A percentile compares a stretch with the other conserved stretches of the same genome.
phyloP scores from a whole-genome alignment of 805 yeast genomes.

The Wickerhamiella slavikovae region DNA sequence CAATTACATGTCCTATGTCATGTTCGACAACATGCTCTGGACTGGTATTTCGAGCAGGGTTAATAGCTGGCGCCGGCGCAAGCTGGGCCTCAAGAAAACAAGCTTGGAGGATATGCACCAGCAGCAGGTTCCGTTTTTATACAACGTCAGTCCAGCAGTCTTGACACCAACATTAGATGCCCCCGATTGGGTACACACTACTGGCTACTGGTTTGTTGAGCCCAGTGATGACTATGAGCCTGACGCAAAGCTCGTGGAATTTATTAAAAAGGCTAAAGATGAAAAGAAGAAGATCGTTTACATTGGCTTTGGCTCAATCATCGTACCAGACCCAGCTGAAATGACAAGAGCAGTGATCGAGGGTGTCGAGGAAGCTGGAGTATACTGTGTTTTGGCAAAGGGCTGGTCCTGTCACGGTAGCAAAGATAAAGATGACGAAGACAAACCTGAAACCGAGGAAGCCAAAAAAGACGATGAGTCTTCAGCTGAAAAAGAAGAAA shows the following conservation, averaged over 20 bases:
- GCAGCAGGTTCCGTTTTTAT: slow-evolving; percentile 65
- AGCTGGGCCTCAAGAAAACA: slow-evolving; percentile 45
- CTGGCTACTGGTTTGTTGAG: slow-evolving; percentile 90
- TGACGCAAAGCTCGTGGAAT: slow-evolving; percentile 32
- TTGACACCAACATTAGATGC: slow-evolving; percentile 87
- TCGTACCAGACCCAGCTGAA: slow-evolving; percentile 61
- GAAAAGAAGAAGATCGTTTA: slow-evolving; percentile 59
- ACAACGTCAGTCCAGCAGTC: slow-evolving; percentile 71
- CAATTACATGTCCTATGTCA: slow-evolving; percentile 77
- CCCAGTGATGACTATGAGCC: slow-evolving; percentile 34
- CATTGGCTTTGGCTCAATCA: slow-evolving; percentile 91
- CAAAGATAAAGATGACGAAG: too few relatives aligned
- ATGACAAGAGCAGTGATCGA: slow-evolving; percentile 60
- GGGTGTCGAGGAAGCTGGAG: slow-evolving; percentile 64
- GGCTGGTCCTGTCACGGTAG: slow-evolving; percentile 85
- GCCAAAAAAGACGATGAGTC: too few relatives aligned
- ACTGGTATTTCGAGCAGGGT: slow-evolving; percentile 74
- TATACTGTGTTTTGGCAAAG: slow-evolving; percentile 69
- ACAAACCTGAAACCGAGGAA: slow-evolving; percentile 19
- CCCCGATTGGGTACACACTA: slow-evolving; percentile 86
- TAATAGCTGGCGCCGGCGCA: slow-evolving; percentile 66
- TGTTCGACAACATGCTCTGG: slow-evolving; percentile 89
- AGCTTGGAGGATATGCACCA: slow-evolving; percentile 53
- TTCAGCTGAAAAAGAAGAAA: too few relatives aligned
- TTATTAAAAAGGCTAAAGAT: slow-evolving; percentile 38